Percentiles rank a stretch among this genome's conserved stretches.
phyloP scores from a whole-genome alignment of 1,284 basidiomycete genomes.

The Lentinula novae-zelandiae region DNA sequence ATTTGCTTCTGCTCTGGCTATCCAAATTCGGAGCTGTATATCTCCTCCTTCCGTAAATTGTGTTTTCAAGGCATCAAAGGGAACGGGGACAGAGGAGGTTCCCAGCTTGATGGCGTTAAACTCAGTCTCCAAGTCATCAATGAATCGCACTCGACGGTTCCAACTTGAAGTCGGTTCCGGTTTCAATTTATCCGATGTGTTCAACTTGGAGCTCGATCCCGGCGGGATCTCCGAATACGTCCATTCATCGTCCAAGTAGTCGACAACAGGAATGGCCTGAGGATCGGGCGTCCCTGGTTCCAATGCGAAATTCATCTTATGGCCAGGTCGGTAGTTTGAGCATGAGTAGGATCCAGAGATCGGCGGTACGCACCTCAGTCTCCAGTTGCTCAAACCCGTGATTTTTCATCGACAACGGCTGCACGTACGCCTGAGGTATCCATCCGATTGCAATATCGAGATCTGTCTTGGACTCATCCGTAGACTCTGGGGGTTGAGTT shows the following conservation, averaged over 20 bases:
- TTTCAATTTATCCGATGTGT: too few species aligned
- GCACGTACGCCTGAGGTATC: neutral
- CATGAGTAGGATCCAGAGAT: neutral
- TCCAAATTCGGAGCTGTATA: neutral
- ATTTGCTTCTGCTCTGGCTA: neutral
- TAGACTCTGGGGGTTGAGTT: neutral
- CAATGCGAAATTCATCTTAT: too few species aligned
- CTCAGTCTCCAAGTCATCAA: too few species aligned
- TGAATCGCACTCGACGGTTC: too few species aligned
- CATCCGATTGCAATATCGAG: neutral
- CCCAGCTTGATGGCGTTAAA: too few species aligned
- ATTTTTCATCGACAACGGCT: neutral
- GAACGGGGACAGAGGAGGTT: neutral
- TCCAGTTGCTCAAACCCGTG: neutral
- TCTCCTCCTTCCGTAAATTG: neutral
- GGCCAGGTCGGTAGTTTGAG: too few species aligned
- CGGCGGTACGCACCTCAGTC: neutral
- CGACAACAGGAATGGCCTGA: too few species aligned
- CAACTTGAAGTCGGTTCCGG: too few species aligned
- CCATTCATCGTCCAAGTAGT: too few species aligned
- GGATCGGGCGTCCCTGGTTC: too few species aligned
- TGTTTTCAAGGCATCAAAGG: neutral
- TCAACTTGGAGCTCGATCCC: too few species aligned
- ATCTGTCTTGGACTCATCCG: neutral
- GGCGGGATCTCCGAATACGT: too few species aligned